Percentiles rank a stretch among this genome's conserved stretches.
These are phyloP conservation scores for Dendrobium officinale DNA, from an alignment of 106 monocot species.

Conservation along the genomic window DNA sequence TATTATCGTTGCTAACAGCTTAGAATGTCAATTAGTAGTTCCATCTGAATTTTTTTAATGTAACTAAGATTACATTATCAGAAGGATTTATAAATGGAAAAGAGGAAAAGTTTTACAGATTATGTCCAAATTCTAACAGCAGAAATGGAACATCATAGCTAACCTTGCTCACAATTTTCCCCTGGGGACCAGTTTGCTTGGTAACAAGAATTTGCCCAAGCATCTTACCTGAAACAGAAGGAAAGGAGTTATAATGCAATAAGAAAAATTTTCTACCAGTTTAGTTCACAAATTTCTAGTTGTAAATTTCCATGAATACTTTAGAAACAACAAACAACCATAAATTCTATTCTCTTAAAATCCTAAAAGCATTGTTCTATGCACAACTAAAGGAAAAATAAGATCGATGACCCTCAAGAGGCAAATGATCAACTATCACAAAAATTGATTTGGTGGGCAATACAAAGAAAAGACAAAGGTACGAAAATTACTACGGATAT, in stretches of 20 bases:
- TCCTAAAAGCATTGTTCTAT: background rate
- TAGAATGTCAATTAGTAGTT: background rate
- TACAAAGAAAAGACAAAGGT: background rate
- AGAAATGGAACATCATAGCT: background rate
- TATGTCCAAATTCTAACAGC: background rate
- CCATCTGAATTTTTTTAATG: background rate
- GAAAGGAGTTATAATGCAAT: background rate
- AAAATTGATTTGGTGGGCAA: background rate
- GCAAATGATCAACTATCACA: background rate
- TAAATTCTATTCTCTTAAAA: background rate
- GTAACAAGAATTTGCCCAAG: constrained; percentile 98
- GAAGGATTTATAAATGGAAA: background rate
- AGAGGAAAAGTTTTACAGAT: background rate
- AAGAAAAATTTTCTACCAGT: background rate
- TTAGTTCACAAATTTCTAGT: background rate
- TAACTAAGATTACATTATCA: background rate
- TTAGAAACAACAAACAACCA: background rate
- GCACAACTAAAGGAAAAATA: background rate
- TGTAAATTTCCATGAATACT: background rate
- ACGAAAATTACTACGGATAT: background rate
- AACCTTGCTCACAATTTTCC: constrained; percentile 97
- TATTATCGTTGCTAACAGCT: background rate
- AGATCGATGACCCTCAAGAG: background rate
- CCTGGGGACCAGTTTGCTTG: constrained; percentile 95
- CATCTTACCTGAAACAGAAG: constrained; percentile 68